These are phyloP conservation scores for Coniochaeta prunicola DNA, from an alignment of 2,329 filamentous ascomycete species.

Conservation along the genomic window DNA sequence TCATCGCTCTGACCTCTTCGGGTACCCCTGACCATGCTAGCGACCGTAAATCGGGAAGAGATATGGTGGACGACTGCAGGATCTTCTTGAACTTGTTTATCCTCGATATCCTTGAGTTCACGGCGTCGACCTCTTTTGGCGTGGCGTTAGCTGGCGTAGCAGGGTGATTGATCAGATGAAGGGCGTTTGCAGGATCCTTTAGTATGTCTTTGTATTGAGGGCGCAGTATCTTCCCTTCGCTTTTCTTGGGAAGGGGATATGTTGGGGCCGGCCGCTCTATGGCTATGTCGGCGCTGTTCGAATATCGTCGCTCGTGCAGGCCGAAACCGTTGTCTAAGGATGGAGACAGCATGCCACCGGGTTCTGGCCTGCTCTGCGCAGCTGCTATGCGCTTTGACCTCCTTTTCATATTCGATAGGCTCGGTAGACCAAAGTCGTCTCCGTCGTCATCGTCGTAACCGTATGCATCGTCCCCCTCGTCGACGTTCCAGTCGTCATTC, in stretches of 20 bases:
- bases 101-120: conserved; percentile 79
- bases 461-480: conserved; percentile 68
- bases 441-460: conserved; percentile 82
- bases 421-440: conserved; percentile 92
- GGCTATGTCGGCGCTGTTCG: conserved; percentile 89
- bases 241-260: conserved; percentile 84
- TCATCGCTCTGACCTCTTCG: conserved; percentile 93
- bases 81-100: conserved; percentile 99
- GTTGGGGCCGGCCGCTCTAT: conserved; percentile 76
- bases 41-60: conserved; percentile 73
- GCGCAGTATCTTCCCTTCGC: conserved; percentile 88
- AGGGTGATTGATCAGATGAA: conserved; percentile 90
- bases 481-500: conserved; percentile 73
- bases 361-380: conserved; percentile 28
- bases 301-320: conserved; percentile 49
- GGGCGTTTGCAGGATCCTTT: conserved; percentile 79
- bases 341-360: conserved; percentile 23
- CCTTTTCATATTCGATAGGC: conserved; percentile 83
- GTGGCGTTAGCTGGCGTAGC: conserved; percentile 65
- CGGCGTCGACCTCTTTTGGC: conserved; percentile 76
- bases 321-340: conserved; percentile 25
- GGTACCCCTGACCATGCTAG: conserved; percentile 93
- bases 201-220: conserved; percentile 98
- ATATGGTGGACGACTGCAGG: conserved; percentile 84
- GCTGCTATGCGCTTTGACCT: conserved; percentile 50